phyloP scores from a whole-genome alignment of 208 protist genomes.

The Trypanosoma lewisi region DNA sequence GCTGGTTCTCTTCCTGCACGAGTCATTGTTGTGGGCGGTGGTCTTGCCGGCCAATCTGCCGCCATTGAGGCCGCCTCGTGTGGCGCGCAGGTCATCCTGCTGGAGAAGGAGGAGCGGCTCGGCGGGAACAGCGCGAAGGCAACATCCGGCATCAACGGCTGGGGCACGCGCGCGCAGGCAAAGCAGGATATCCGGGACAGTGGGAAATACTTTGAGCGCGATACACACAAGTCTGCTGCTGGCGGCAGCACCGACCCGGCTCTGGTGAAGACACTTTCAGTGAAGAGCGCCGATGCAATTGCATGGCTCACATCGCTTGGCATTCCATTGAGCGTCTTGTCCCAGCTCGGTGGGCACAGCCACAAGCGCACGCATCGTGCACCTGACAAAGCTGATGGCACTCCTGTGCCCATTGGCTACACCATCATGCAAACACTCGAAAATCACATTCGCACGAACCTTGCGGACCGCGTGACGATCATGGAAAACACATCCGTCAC shows the following conservation, averaged over 20 bases:
- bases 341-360: conserved; percentile 90
- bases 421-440: conserved; percentile 88
- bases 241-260: conserved; percentile 64
- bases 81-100: conserved; percentile 83
- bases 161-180: conserved; percentile 84
- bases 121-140: conserved; percentile 97
- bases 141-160: conserved; percentile 95
- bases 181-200: conserved; percentile 58
- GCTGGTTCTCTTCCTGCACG: conserved; percentile 46
- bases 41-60: conserved; percentile 82
- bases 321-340: conserved; percentile 79
- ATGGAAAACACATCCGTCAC: conserved; percentile 54
- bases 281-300: conserved; percentile 70
- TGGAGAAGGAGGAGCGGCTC: conserved; percentile 89
- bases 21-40: conserved; percentile 84
- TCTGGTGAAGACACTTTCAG: conserved; percentile 85
- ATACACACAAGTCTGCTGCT: conserved; percentile 69
- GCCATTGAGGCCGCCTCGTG: conserved; percentile 78
- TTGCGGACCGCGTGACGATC: conserved; percentile 55
- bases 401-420: conserved; percentile 84
- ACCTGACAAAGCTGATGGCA: conserved; percentile 65
- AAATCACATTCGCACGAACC: conserved; percentile 62
- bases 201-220: conserved; percentile 78
- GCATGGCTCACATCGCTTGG: conserved; percentile 79
- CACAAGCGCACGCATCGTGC: conserved; percentile 86